These are phyloP conservation scores for Fusarium cicatricum DNA, from an alignment of 2,329 filamentous ascomycete species.

Conservation along the genomic window DNA sequence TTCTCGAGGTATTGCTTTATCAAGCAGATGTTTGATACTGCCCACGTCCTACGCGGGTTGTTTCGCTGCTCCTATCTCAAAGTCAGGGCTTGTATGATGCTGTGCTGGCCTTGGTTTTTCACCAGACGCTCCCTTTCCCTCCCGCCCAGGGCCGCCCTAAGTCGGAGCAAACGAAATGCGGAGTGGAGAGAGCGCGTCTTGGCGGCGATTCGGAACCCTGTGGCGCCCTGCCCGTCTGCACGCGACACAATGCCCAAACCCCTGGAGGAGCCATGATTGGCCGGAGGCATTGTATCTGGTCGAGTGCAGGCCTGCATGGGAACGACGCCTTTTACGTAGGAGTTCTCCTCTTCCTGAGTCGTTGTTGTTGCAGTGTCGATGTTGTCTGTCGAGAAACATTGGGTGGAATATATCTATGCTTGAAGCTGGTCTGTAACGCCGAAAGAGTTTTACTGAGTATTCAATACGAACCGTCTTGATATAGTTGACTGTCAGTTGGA, in stretches of 20 bases:
- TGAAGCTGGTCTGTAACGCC: too few species aligned
- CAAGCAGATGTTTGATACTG: too few species aligned
- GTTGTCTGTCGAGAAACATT: background rate
- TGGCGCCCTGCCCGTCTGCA: slow-evolving; percentile 30
- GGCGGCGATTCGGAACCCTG: slow-evolving; percentile 18
- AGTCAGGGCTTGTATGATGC: background rate
- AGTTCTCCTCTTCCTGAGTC: background rate
- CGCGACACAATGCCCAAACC: slow-evolving; percentile 26
- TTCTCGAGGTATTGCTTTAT: background rate
- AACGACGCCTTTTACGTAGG: slow-evolving; percentile 1
- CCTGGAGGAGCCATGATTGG: slow-evolving; percentile 19
- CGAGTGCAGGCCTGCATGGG: slow-evolving; percentile 11
- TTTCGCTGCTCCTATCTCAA: background rate
- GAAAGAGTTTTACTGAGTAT: too few species aligned
- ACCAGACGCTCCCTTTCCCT: background rate
- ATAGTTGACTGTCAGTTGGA: too few species aligned
- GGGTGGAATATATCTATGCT: too few species aligned
- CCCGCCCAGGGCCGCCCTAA: too few species aligned
- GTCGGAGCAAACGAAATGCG: slow-evolving; percentile 19
- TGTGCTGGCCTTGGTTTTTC: background rate
- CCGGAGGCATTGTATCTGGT: background rate
- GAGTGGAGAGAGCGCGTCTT: slow-evolving; percentile 27
- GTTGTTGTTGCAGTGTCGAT: background rate
- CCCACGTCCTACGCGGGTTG: too few species aligned
- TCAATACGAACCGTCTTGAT: too few species aligned